Base-by-base conservation (phyloP, 1,284 basidiomycete genomes). In the Entoloma clypeatum region DNA sequence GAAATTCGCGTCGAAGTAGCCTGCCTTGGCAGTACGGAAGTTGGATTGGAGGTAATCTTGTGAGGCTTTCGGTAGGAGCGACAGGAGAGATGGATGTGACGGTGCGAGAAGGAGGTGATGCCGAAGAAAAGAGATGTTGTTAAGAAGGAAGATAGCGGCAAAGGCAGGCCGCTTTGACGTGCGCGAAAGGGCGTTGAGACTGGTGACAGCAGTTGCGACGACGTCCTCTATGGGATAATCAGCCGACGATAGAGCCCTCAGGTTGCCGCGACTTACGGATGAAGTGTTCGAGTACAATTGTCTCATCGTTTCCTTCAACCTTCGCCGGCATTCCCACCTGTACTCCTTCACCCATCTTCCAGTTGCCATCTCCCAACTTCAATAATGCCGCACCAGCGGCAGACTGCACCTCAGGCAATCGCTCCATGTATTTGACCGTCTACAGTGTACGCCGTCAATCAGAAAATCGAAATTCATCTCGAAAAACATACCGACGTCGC, bases 301-400 rank as follows among this genome's bases (percentile, higher is more conserved):
- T 64, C 49, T 84, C 81, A 43, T 78, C 77, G 13, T 71, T 68
- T 31, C 78, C 77, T 4, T 66, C 65, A 1, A 62, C 49, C 45
- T 75, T 77, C 3, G 60, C 47, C 1, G 57, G 60, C 51, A 77
- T 79, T 3, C 73, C 75, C 2, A 81, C 75, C 49, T 74, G 72
- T 19, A 82, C 70, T 2, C 86, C 86, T 47, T 87, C 85, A 3
- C 87, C 86, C 86, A 90, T 89, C 61, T 78, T 86, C 86, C 87
- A 90, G 50, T 90, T 90, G 3, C 86, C 86, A 47, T 90, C 86
- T 1, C 86, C 86, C 1, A 90, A 71, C 1, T 77, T 74, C 30
- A 77, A 57, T 25, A 90, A 64, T 0, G 80, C 77, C 2, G 82
- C 67, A 1, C 73, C 74, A 8, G 79, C 83, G 0, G 81, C 84